These are phyloP conservation scores for Periconia macrospinosa DNA, from an alignment of 2,329 filamentous ascomycete genomes.

Conservation along the genomic window DNA sequence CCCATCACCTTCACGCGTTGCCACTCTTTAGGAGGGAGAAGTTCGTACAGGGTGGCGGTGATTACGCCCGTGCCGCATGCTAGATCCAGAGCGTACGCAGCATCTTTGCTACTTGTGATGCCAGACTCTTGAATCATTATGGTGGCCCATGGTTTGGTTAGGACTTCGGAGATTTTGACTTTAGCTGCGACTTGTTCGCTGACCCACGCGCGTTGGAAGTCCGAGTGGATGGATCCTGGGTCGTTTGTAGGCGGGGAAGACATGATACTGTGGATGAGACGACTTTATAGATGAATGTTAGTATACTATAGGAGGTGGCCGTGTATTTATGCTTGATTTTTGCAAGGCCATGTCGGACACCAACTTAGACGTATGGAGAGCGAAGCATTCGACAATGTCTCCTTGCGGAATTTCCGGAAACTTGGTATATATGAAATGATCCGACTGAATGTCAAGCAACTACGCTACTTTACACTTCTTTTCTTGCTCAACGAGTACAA, in stretches of 20 bases:
- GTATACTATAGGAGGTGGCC: too few species aligned
- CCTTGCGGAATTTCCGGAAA: too few species aligned
- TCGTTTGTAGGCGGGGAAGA: neutral
- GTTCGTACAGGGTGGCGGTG: conserved; percentile 18
- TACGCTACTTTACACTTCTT: too few species aligned
- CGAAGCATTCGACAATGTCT: too few species aligned
- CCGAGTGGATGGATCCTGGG: too few species aligned
- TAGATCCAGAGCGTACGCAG: conserved; percentile 22
- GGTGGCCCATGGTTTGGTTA: conserved; percentile 20
- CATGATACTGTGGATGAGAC: neutral
- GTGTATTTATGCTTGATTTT: too few species aligned
- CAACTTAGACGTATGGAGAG: too few species aligned
- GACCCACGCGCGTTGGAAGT: conserved; percentile 3
- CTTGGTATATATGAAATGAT: too few species aligned
- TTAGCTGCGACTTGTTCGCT: conserved; percentile 14
- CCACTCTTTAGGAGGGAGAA: conserved; percentile 16
- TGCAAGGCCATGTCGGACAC: too few species aligned
- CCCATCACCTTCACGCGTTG: conserved; percentile 17
- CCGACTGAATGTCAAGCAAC: too few species aligned
- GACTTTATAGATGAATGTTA: neutral
- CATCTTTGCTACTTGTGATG: conserved; percentile 2
- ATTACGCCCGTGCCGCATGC: conserved; percentile 30
- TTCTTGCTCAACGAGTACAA: too few species aligned
- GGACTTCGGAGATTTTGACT: conserved; percentile 22
- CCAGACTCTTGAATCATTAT: conserved; percentile 14